phyloP scores from a whole-genome alignment of 2,329 filamentous ascomycete genomes.

The Verticillium isaacii region DNA sequence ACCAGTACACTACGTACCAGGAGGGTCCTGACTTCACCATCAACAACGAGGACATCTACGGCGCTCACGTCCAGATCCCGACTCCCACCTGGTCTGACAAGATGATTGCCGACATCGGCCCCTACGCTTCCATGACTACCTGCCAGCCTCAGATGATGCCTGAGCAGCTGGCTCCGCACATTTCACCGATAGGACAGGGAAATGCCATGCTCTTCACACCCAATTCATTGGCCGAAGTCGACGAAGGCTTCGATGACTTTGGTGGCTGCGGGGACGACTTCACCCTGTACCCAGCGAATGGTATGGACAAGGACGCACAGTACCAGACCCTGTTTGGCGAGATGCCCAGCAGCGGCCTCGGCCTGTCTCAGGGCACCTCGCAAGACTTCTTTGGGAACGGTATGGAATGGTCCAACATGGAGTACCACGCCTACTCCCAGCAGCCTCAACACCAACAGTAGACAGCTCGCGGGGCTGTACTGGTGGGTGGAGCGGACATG shows the following conservation, averaged over 20 bases:
- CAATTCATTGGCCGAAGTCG: slow-evolving; percentile 53
- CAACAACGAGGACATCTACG: slow-evolving; percentile 59
- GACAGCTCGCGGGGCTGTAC: neutral
- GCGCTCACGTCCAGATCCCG: slow-evolving; percentile 51
- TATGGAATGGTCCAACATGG: slow-evolving; percentile 35
- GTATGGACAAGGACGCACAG: slow-evolving; percentile 32
- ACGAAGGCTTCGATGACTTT: slow-evolving; percentile 61
- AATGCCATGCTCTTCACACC: slow-evolving; percentile 67
- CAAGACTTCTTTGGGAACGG: slow-evolving; percentile 42
- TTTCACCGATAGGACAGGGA: slow-evolving; percentile 65
- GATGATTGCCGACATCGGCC: slow-evolving; percentile 8
- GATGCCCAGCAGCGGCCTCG: slow-evolving; percentile 43
- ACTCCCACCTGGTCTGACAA: slow-evolving; percentile 31
- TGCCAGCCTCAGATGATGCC: slow-evolving; percentile 28
- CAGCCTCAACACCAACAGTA: slow-evolving; percentile 23
- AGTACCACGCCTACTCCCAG: slow-evolving; percentile 25
- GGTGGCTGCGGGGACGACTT: slow-evolving; percentile 53
- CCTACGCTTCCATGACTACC: slow-evolving; percentile 24
- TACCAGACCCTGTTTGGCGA: slow-evolving; percentile 45
- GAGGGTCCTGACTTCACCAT: slow-evolving; percentile 58
- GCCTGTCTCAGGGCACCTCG: slow-evolving; percentile 47
- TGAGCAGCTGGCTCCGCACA: slow-evolving; percentile 40
- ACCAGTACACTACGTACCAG: slow-evolving; percentile 53
- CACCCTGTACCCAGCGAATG: slow-evolving; percentile 49
- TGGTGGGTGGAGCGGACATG: neutral